These are phyloP conservation scores for Dictyostelium purpureum DNA, from an alignment of 78 protist species.

Conservation along the genomic window DNA sequence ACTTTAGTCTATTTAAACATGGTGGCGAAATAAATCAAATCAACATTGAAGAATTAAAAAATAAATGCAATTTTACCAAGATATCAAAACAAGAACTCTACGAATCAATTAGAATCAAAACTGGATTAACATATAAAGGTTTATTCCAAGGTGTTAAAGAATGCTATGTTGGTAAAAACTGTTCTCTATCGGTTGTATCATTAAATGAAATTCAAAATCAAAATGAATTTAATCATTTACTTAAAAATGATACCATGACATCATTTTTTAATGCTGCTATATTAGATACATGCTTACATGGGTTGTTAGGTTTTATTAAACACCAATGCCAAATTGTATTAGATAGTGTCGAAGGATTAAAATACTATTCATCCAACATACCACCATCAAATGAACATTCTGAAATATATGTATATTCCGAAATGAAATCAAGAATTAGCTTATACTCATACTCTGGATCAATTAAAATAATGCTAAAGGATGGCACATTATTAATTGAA, in stretches of 20 bases:
- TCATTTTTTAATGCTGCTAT: constrained; percentile 1
- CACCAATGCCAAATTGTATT: constrained; percentile 32
- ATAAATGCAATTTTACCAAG: constrained; percentile 13
- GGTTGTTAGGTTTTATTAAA: neutral
- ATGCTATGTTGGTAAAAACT: constrained; percentile 12
- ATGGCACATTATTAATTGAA: constrained; percentile 1
- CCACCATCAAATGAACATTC: neutral
- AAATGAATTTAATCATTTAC: too few species aligned
- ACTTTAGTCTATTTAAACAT: neutral
- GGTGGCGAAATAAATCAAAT: too few species aligned
- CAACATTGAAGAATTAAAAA: neutral
- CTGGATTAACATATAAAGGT: constrained; percentile 36
- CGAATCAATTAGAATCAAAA: neutral
- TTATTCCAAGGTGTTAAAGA: constrained; percentile 12
- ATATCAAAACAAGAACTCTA: constrained; percentile 25
- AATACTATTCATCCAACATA: neutral
- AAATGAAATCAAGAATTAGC: neutral
- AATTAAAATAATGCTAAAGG: neutral
- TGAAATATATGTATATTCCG: neutral
- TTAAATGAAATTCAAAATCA: too few species aligned
- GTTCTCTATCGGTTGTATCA: neutral
- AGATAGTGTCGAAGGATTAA: constrained; percentile 42
- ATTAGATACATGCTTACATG: constrained; percentile 5
- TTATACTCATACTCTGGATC: neutral
- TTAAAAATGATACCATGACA: neutral